Evolutionary conservation across 208 protist species (phyloP), one percentile per base, ranked within the genome.

Genomic region (Wallacemonas sp.): DNA sequence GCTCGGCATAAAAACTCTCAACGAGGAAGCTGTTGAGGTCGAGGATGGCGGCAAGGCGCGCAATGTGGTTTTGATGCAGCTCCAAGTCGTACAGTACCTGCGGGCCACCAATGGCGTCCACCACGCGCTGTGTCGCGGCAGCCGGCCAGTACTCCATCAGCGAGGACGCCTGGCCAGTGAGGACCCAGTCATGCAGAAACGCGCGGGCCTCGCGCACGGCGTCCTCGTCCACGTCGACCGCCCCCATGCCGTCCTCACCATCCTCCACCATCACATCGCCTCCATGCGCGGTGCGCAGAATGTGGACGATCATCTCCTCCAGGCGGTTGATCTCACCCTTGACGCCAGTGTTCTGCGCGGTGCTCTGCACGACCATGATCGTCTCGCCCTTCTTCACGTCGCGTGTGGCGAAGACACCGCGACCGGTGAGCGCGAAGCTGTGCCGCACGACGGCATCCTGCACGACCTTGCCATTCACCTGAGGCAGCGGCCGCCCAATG

Each of bases 1-100:
- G 85, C 70, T 93, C 84, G 32, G 84, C 84, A 41, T 85, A 90
- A 59, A 62, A 91, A 45, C 84, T 91, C 65, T 96, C 87, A 28
- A 96, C 87, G 12, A 94, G 83, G 49, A 96, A 93, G 61, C 83
- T 89, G 73, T 93, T 93, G 72, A 96, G 49, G 70, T 96, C 91
- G 3, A 96, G 73, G 20, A 94, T 86, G 45, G 91, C 85, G 2
- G 86, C 87, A 10, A 96, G 54, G n/a, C 87, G 83, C 3, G 85
- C 86, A 44, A 96, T 84, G 73, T 96, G 91, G 54, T 85, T 81
- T 2, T 77, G 74, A 63, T 93, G 91, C 28, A 96, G 80, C 70
- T 96, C 86, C 36, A 96, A 72, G 31, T 59, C 77, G 42, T 79
- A 49, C n/a, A 96, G 67, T 22, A 84, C 72, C 18, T 82, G 71